A percentile compares a stretch with the other conserved stretches of the same genome.
Conservation (phyloP, 208 protist species). For the Phytomonas francai region DNA sequence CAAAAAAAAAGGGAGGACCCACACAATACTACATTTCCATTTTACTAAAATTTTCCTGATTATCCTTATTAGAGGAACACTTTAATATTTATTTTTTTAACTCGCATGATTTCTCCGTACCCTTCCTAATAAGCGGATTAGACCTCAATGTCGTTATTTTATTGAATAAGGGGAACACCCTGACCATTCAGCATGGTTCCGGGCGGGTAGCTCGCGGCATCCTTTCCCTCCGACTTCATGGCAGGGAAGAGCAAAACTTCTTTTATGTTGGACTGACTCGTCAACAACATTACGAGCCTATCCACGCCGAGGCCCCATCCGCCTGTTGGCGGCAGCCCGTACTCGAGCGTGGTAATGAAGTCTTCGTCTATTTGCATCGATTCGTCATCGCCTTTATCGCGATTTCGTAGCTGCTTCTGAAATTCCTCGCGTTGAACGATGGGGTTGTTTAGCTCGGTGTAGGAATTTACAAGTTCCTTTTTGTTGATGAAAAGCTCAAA, state of each 20-base stretch:
- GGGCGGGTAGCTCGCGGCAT: conserved; percentile 31
- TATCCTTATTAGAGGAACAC: background rate
- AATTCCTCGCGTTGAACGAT: conserved; percentile 98
- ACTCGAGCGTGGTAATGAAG: conserved; percentile 97
- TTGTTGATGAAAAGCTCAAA: conserved; percentile 99
- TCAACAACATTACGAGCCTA: conserved; percentile 98
- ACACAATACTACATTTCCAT: background rate
- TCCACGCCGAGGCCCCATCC: conserved; percentile 99
- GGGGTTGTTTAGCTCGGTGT: conserved; percentile 99
- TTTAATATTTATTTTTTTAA: background rate
- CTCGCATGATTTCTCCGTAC: background rate
- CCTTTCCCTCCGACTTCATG: conserved; percentile 83
- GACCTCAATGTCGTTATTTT: conserved; percentile 10
- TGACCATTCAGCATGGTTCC: conserved; percentile 70
- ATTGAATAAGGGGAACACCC: conserved; percentile 56
- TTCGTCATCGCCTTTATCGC: conserved; percentile 96
- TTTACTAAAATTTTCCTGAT: background rate
- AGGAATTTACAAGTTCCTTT: conserved; percentile 98
- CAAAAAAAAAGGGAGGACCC: background rate
- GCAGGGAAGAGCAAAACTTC: conserved; percentile 92
- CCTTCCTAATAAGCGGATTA: background rate
- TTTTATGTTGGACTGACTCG: conserved; percentile 98
- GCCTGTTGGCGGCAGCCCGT: conserved; percentile 98
- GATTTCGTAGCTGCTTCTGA: conserved; percentile 91
- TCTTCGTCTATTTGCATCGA: conserved; percentile 97